Percentiles rank a stretch among this genome's conserved stretches.
Conservation (phyloP, 352 stramenopile species). For the Aphanomyces euteiches region DNA sequence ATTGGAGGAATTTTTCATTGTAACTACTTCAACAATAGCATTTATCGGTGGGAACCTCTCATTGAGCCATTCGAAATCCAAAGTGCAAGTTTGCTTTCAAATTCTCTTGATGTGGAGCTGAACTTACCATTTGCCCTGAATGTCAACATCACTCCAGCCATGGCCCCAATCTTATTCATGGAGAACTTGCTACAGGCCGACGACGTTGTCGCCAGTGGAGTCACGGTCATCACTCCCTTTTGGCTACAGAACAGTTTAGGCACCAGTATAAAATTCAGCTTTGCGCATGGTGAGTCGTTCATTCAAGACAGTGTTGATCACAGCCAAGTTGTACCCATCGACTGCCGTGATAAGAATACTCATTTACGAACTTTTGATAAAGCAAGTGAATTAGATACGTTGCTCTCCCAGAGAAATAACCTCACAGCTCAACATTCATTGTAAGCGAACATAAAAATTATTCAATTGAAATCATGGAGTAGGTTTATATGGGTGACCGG, state of each 20-base stretch:
- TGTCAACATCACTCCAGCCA: conserved; percentile 83
- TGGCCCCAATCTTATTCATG: conserved; percentile 77
- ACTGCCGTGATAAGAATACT: conserved; percentile 43
- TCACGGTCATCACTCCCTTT: conserved; percentile 83
- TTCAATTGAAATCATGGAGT: neutral
- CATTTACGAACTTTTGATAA: conserved; percentile 86
- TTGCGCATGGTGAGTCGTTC: conserved; percentile 58
- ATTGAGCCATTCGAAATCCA: conserved; percentile 80
- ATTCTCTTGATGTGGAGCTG: conserved; percentile 70
- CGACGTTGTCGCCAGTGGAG: conserved; percentile 82
- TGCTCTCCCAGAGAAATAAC: conserved; percentile 51
- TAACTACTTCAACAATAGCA: conserved; percentile 91
- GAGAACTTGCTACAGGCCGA: conserved; percentile 70
- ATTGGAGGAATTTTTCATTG: conserved; percentile 72
- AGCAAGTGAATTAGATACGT: conserved; percentile 41
- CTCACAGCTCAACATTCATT: conserved; percentile 83
- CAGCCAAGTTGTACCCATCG: conserved; percentile 54
- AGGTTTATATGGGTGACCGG: conserved; percentile 37
- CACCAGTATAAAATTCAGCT: conserved; percentile 80
- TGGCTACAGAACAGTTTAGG: conserved; percentile 87
- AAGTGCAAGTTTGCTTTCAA: conserved; percentile 62
- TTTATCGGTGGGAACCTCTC: conserved; percentile 85
- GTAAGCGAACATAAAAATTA: conserved; percentile 40
- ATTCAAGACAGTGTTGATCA: conserved; percentile 19
- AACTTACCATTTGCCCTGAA: conserved; percentile 84